Percentiles rank a stretch among this genome's conserved stretches.
Conservation (phyloP, 345 rosid genomes). For the Brassica rapa region DNA sequence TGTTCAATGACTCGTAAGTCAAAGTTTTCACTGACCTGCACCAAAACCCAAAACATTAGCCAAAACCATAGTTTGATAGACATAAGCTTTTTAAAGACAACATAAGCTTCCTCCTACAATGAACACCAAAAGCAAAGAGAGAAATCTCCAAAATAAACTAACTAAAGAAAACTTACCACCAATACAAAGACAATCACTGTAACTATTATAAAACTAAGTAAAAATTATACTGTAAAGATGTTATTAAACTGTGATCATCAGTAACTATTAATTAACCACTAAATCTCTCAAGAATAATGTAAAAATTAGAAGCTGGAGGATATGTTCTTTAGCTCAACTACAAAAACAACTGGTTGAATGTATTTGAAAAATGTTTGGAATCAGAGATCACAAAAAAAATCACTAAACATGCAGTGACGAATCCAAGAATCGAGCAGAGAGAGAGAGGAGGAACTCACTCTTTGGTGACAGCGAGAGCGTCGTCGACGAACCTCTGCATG, state of each 20-base stretch:
- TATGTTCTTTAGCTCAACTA: not conserved
- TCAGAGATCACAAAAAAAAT: not conserved
- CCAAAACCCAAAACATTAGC: slow-evolving; percentile 31
- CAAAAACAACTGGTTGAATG: not conserved
- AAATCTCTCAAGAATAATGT: not conserved
- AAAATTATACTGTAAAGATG: not conserved
- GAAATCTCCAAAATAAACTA: not conserved
- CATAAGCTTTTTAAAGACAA: not conserved
- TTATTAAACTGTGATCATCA: not conserved
- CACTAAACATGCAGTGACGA: not conserved
- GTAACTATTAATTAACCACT: not conserved
- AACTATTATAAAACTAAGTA: not conserved
- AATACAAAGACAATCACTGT: not conserved
- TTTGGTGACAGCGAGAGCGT: slow-evolving; percentile 77
- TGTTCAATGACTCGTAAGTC: slow-evolving; percentile 81
- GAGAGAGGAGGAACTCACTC: slow-evolving; percentile 58
- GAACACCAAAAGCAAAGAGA: not conserved
- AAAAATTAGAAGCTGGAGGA: not conserved
- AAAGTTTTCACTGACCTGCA: slow-evolving; percentile 94
- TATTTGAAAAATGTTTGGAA: not conserved
- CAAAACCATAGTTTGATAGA: not conserved
- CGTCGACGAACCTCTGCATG: slow-evolving; percentile 83
- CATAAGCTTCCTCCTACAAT: not conserved
- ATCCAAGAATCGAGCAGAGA: not conserved
- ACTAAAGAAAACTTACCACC: not conserved